A percentile compares a stretch with the other conserved stretches of the same genome.
Conservation (phyloP, 2,329 filamentous ascomycete genomes). For the Sclerotinia minor region DNA sequence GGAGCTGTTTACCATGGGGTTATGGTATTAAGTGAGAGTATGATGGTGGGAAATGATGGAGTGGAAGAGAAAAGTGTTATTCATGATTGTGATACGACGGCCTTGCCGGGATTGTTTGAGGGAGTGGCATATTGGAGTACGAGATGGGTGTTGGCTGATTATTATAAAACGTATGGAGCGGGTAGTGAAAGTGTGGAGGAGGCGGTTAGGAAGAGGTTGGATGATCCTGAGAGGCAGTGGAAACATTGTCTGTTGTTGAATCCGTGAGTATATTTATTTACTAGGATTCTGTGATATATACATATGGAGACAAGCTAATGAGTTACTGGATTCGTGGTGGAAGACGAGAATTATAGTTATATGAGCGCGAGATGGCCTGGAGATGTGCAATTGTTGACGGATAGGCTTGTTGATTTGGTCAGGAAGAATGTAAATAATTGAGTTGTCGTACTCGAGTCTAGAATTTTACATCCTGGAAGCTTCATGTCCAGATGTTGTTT, state of each 20-base stretch:
- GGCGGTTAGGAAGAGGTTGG: slow-evolving; percentile 48
- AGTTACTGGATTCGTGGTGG: slow-evolving; percentile 48
- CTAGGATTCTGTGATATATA: not conserved
- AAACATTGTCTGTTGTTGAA: slow-evolving; percentile 46
- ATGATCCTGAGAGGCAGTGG: slow-evolving; percentile 47
- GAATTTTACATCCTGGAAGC: not conserved
- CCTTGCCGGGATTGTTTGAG: slow-evolving; percentile 52
- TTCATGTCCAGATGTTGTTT: not conserved
- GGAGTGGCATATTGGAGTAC: slow-evolving; percentile 52
- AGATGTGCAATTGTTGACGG: slow-evolving; percentile 47
- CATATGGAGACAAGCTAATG: not conserved
- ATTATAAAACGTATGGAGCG: slow-evolving; percentile 57
- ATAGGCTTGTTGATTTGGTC: slow-evolving; percentile 47
- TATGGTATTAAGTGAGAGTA: slow-evolving; percentile 50
- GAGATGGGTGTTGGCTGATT: slow-evolving; percentile 52
- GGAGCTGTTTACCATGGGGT: slow-evolving; percentile 56
- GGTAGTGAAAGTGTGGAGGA: slow-evolving; percentile 52
- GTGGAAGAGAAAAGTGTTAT: slow-evolving; percentile 49
- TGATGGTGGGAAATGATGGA: slow-evolving; percentile 29
- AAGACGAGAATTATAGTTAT: slow-evolving; percentile 52
- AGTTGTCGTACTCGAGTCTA: not conserved
- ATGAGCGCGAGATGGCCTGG: slow-evolving; percentile 50
- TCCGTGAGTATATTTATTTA: slow-evolving; percentile 44
- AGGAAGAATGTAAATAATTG: slow-evolving; percentile 33
- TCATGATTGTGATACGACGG: slow-evolving; percentile 50